Conservation (phyloP, 73 alveolate genomes). For the Paramecium caudatum region DNA sequence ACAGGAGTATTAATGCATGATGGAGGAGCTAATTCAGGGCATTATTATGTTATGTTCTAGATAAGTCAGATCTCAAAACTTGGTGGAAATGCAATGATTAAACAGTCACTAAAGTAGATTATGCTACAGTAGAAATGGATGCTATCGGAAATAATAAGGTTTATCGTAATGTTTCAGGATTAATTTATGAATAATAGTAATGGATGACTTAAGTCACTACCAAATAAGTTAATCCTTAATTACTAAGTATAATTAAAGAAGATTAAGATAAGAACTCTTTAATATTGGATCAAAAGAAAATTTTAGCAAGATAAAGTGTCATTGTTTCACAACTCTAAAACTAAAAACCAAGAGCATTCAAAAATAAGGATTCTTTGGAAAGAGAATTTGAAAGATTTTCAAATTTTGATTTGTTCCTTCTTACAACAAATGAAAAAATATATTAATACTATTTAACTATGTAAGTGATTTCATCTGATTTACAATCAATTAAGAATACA, state of each 20-base stretch:
- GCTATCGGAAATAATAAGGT: constrained; percentile 21
- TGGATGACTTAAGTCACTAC: background rate
- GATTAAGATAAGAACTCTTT: background rate
- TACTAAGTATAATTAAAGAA: background rate
- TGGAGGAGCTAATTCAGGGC: constrained; percentile 61
- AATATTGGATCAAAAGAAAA: background rate
- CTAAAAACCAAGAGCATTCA: background rate
- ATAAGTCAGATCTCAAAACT: background rate
- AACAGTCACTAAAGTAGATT: constrained; percentile 47
- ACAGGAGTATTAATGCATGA: constrained; percentile 65
- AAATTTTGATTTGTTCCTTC: background rate
- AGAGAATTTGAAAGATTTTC: constrained; percentile 28
- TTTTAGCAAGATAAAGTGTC: background rate
- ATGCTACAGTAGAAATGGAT: constrained; percentile 28
- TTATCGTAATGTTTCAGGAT: constrained; percentile 47
- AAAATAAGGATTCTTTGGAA: background rate
- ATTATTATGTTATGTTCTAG: constrained; percentile 62
- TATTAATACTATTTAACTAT: background rate
- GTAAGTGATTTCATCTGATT: background rate
- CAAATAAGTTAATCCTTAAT: background rate
- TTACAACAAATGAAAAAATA: background rate
- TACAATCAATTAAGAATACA: background rate
- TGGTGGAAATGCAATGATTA: constrained; percentile 64
- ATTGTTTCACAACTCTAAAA: background rate
- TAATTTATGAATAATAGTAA: constrained; percentile 50